Evolutionary conservation across 148 eudicot genomes (phyloP), one percentile per base, ranked within the genome.

Genomic region (Fagopyrum esculentum): DNA sequence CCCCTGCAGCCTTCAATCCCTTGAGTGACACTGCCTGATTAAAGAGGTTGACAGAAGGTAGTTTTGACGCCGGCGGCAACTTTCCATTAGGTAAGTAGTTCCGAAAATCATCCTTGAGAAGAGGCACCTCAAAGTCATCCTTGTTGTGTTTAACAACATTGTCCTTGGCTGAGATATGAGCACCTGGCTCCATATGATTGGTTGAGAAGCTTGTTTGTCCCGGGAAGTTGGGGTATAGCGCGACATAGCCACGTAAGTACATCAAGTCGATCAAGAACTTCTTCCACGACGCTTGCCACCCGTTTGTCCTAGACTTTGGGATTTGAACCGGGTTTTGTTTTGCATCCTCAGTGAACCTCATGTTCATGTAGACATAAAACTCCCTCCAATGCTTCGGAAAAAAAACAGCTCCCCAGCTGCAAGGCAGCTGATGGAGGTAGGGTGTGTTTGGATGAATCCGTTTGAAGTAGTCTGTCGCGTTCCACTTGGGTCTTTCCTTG

Each of bases 201-300:
- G 98, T 95, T 52, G 98, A 95, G 59, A 95, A 95, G 80, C 98
- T 95, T 50, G 85, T 83, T 73, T 95, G 98, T 47, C 83, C 80
- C 0, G 98, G 97, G 74, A 95, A 95, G 74, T 95, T 95, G 0
- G 98, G 98, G 45, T 95, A 95, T 0, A 95, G 77, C 59, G 87
- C 92, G 0, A 92, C 98, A 9, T 95, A 92, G 6, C 98, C 98
- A 74, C 98, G 72, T 3, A 95, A 72, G 75, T 95, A 95, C 98
- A 95, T 95, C 97, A 95, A 91, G 78, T 94, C 98, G 0, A 95
- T 95, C 47, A 95, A 76, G 66, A 92, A 95, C 82, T 95, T 95
- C 80, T 95, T 95, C 98, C 98, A 95, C 0, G 98, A 92, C 9
- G 98, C 98, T 81, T 95, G 98, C 98, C 97, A 92, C 0, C 98